Conservation (phyloP, 1,284 basidiomycete genomes). For the Pseudozyma thailandica region DNA sequence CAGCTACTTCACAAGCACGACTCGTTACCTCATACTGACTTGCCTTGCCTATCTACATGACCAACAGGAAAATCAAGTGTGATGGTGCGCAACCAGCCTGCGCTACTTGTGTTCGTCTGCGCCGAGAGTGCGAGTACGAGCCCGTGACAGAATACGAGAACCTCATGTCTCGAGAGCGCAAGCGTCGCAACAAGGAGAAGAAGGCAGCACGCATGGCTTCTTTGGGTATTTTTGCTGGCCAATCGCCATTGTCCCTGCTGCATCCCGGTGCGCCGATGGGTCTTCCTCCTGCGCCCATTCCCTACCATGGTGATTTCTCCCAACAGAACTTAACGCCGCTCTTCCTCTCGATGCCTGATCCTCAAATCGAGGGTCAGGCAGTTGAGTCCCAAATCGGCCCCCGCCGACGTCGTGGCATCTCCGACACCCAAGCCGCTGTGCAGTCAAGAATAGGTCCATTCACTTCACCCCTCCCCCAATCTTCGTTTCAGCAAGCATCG, state of each 20-base stretch:
- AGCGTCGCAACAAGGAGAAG: slow-evolving; percentile 56
- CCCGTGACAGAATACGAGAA: slow-evolving; percentile 60
- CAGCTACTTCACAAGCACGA: not conserved
- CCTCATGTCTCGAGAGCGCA: slow-evolving; percentile 60
- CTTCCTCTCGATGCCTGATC: slow-evolving; percentile 28
- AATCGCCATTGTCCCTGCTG: slow-evolving; percentile 42
- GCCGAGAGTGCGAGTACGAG: slow-evolving; percentile 61
- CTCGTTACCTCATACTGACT: not conserved
- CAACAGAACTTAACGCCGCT: slow-evolving; percentile 17
- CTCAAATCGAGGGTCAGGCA: slow-evolving; percentile 2
- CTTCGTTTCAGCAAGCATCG: slow-evolving; percentile 26
- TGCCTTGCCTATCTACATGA: not conserved
- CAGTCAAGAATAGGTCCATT: slow-evolving; percentile 21
- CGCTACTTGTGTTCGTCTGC: slow-evolving; percentile 57
- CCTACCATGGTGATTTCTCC: slow-evolving; percentile 25
- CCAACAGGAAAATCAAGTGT: slow-evolving; percentile 59
- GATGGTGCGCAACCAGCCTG: slow-evolving; percentile 58
- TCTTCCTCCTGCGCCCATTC: slow-evolving; percentile 19
- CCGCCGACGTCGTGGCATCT: slow-evolving; percentile 42
- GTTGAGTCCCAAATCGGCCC: slow-evolving; percentile 37
- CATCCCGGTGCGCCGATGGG: slow-evolving; percentile 23
- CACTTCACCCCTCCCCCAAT: slow-evolving; percentile 11
- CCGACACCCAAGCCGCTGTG: slow-evolving; percentile 23
- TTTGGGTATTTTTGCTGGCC: slow-evolving; percentile 42
- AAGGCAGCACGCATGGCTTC: slow-evolving; percentile 41